phyloP scores from a whole-genome alignment of 2,329 filamentous ascomycete species.

The Fusarium torulosum region DNA sequence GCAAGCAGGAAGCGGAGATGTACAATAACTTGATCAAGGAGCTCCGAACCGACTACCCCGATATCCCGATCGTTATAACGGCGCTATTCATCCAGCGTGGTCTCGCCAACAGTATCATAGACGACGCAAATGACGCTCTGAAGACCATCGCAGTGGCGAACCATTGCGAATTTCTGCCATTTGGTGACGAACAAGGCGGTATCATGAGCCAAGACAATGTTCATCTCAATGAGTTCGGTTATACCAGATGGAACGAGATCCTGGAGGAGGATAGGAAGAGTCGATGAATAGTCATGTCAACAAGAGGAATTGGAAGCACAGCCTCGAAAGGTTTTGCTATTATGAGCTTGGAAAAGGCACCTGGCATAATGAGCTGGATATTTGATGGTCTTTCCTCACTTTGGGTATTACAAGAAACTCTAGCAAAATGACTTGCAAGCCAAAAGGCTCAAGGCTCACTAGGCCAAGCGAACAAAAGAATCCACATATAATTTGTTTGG shows the following conservation, averaged over 20 bases:
- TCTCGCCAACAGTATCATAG: neutral
- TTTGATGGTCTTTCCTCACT: too few species aligned
- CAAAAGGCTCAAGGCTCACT: too few species aligned
- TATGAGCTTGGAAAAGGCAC: too few species aligned
- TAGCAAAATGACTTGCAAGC: too few species aligned
- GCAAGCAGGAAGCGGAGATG: neutral
- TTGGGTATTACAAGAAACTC: too few species aligned
- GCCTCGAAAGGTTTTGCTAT: neutral
- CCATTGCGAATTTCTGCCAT: neutral
- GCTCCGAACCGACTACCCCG: neutral
- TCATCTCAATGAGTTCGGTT: constrained; percentile 14
- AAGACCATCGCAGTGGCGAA: neutral
- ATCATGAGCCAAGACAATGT: constrained; percentile 18
- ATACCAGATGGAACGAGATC: constrained; percentile 1
- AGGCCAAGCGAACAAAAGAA: too few species aligned
- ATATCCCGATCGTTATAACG: constrained; percentile 3
- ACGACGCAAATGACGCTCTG: neutral
- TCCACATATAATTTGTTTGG: too few species aligned
- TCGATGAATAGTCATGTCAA: neutral
- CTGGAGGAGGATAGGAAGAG: constrained; percentile 5
- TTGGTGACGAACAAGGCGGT: neutral
- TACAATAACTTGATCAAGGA: neutral
- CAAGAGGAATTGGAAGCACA: neutral
- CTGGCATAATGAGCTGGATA: too few species aligned
- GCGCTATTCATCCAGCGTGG: constrained; percentile 4